Evolutionary conservation across 2,329 filamentous ascomycete genomes (phyloP), one percentile per base, ranked within the genome.

Genomic region (Cadophora gregata): DNA sequence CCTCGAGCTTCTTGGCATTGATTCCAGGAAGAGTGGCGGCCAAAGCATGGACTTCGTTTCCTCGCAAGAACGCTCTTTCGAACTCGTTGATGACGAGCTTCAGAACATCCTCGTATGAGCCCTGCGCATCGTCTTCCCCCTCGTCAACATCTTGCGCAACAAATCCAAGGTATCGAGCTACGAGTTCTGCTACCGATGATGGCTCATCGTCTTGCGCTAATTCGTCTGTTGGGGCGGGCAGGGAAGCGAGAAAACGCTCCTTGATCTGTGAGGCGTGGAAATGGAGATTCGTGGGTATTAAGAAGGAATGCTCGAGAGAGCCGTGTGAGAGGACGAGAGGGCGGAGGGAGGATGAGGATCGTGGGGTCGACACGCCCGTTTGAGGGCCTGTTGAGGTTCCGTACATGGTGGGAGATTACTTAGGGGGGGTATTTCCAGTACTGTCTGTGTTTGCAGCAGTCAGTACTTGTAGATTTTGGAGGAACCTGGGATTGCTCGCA

Each of bases 161-260:
- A 78, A 93, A 96, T 74, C 93, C 93, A 78, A 99, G 89, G 81
- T 97, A 99, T 78, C 95, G 89, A 69, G 93, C 94, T 36, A 99
- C 93, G 68, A 99, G 86, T 83, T 99, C 96, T 53, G 93, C 84
- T 56, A 94, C 89, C 27, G 96, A 99, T 45, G 96, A 98, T n/a
- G 96, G 96, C 84, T 99, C 96, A 75, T 99, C 96, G 84, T 99
- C 96, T 78, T 95, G 93, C 69, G 96, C 96, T 71, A 98, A 88
- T 84, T 99, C 96, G 79, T 99, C 96, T 78, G 96, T 99, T 66
- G 96, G 92, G 75, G 90, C 85, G 63, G 96, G 96, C 73, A 99
- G 86, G 71, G 90, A 93, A 58, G 92, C 86, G 72, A 89, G 87
- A 82, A 99, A 99, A 73, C 89, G 87, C 75, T 97, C 94, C 85